phyloP scores from a whole-genome alignment of 148 eudicot genomes.

The Selenicereus undatus region DNA sequence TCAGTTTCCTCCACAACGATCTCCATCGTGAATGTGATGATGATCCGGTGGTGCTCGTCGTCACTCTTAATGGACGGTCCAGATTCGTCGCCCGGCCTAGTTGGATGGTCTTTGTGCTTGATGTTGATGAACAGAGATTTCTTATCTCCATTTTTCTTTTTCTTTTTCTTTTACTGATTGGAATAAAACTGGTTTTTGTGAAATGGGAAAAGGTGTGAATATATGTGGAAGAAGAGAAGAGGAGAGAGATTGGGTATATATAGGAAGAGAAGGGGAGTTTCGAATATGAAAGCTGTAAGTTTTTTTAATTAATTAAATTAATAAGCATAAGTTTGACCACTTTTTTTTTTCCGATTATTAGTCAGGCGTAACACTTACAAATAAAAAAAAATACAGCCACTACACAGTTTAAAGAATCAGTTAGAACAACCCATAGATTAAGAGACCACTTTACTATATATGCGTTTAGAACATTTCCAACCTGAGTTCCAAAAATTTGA shows the following conservation, averaged over 20 bases:
- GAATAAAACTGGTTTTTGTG: too few relatives aligned
- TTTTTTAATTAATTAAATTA: not conserved
- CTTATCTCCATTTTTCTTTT: constrained; percentile 25
- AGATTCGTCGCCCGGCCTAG: constrained; percentile 23
- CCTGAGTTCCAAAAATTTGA: too few relatives aligned
- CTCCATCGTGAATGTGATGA: constrained; percentile 21
- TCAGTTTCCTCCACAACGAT: constrained; percentile 32
- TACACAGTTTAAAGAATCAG: too few relatives aligned
- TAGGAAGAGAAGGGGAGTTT: not conserved
- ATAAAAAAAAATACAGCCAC: too few relatives aligned
- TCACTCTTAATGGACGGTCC: constrained; percentile 16
- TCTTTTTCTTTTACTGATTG: too few relatives aligned
- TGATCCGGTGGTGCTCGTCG: not conserved
- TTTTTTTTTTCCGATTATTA: too few relatives aligned
- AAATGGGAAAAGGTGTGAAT: too few relatives aligned
- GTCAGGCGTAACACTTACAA: not conserved
- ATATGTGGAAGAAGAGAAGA: not conserved
- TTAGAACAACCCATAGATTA: too few relatives aligned
- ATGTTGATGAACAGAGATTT: constrained; percentile 18
- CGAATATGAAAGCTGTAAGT: not conserved
- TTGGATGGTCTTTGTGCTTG: constrained; percentile 20
- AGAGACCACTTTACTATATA: too few relatives aligned
- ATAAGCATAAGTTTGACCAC: not conserved
- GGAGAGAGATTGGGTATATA: constrained; percentile 1
- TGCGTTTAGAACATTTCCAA: too few relatives aligned